Evolutionary conservation across 345 rosid species (phyloP).

Genomic region (Dipteronia dyeriana): DNA sequence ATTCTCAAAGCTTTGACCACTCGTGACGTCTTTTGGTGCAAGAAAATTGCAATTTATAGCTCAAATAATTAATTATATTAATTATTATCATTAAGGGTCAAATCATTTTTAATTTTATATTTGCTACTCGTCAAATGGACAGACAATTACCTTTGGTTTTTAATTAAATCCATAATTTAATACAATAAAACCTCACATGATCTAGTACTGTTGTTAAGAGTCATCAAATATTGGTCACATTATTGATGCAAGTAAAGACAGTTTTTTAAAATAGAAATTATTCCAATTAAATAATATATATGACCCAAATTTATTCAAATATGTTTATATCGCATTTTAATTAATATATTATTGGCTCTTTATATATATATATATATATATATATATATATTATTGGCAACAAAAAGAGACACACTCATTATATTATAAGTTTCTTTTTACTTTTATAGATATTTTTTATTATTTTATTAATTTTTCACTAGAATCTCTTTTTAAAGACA

Average conservation of each 20-base stretch:
- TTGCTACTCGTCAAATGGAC: neutral
- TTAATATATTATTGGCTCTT: no score
- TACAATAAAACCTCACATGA: neutral
- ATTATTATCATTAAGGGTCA: no score
- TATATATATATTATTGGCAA: no score
- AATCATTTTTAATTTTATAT: neutral
- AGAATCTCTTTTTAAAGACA: neutral
- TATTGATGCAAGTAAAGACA: neutral
- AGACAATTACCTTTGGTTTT: neutral
- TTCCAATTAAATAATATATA: neutral
- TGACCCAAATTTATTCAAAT: neutral
- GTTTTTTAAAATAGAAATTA: neutral
- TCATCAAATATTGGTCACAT: constrained; percentile 8
- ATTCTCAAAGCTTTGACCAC: neutral
- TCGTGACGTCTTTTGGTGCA: neutral
- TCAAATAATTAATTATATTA: neutral
- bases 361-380: no score
- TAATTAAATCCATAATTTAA: neutral
- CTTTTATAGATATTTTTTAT: neutral
- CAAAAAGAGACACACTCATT: no score
- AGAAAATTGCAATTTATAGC: neutral
- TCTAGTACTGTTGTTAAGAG: neutral
- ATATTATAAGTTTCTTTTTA: no score
- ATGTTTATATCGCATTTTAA: no score
- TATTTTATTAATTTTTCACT: neutral